phyloP scores from a whole-genome alignment of 345 rosid species.

The Erucastrum elatum region DNA sequence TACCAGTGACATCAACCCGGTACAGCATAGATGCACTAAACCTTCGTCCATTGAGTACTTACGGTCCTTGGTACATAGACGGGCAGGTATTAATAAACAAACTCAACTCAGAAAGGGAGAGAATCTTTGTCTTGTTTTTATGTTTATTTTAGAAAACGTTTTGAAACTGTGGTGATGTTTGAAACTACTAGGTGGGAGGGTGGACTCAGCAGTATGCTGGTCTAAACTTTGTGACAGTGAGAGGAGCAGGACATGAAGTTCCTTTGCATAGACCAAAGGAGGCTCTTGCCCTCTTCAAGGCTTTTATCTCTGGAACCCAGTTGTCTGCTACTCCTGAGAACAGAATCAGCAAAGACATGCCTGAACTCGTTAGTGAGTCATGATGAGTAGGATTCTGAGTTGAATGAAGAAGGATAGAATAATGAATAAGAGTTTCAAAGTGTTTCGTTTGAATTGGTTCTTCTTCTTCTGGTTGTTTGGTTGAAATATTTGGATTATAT shows the following conservation, averaged over 20 bases:
- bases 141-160: background rate
- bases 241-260: slow-evolving; percentile 96
- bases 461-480: slow-evolving; percentile 16
- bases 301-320: slow-evolving; percentile 68
- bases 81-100: slow-evolving; percentile 56
- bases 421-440: slow-evolving; percentile 3
- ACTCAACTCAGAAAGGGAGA: slow-evolving; percentile 5
- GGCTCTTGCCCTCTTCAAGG: slow-evolving; percentile 69
- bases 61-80: slow-evolving; percentile 82
- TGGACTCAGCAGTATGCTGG: slow-evolving; percentile 90
- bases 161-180: background rate
- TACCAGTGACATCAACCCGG: slow-evolving; percentile 90
- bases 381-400: slow-evolving; percentile 11
- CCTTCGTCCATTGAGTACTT: slow-evolving; percentile 63
- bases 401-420: slow-evolving; percentile 12
- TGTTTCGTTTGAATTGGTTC: background rate
- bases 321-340: slow-evolving; percentile 41
- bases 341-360: slow-evolving; percentile 34
- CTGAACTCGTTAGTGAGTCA: slow-evolving; percentile 35
- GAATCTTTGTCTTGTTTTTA: background rate
- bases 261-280: slow-evolving; percentile 82
- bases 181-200: slow-evolving; percentile 87
- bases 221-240: slow-evolving; percentile 72
- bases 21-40: slow-evolving; percentile 78
- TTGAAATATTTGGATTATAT: slow-evolving; percentile 14